Evolutionary conservation across 2,329 filamentous ascomycete genomes (phyloP).

Genomic region (Lasiodiplodia sp.): DNA sequence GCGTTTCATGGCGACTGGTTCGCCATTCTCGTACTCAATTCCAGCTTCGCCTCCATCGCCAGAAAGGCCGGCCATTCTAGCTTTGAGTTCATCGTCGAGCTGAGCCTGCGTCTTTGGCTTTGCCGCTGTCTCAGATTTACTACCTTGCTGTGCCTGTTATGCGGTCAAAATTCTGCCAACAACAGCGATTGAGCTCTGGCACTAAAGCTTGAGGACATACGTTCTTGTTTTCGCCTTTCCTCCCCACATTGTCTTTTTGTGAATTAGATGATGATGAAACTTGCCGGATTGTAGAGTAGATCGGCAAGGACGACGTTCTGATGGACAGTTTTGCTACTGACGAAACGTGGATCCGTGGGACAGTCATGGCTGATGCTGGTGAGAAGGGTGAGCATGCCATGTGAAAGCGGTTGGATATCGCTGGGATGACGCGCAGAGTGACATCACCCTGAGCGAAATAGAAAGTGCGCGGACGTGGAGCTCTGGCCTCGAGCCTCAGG

Average conservation of each 20-base stretch:
- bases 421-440: background rate
- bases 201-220: background rate
- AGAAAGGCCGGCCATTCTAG: conserved; percentile 70
- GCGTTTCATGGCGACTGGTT: conserved; percentile 75
- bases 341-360: background rate
- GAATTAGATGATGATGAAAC: conserved; percentile 4
- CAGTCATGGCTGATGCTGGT: background rate
- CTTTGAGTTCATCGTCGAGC: conserved; percentile 70
- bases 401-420: background rate
- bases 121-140: conserved; percentile 3
- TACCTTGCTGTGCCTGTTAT: background rate
- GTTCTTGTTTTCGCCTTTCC: background rate
- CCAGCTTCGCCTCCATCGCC: conserved; percentile 76
- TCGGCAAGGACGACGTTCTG: background rate
- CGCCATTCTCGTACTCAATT: conserved; percentile 77
- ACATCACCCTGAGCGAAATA: conserved; percentile 6
- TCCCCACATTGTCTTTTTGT: background rate
- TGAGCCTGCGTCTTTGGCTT: conserved; percentile 55
- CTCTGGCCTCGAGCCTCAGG: background rate
- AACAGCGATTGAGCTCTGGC: background rate
- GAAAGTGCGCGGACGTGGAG: background rate
- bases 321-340: background rate
- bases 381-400: background rate
- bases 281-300: background rate
- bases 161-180: background rate